Evolutionary conservation across 805 yeast genomes (phyloP).

Genomic region (Teunomyces tritomae): DNA sequence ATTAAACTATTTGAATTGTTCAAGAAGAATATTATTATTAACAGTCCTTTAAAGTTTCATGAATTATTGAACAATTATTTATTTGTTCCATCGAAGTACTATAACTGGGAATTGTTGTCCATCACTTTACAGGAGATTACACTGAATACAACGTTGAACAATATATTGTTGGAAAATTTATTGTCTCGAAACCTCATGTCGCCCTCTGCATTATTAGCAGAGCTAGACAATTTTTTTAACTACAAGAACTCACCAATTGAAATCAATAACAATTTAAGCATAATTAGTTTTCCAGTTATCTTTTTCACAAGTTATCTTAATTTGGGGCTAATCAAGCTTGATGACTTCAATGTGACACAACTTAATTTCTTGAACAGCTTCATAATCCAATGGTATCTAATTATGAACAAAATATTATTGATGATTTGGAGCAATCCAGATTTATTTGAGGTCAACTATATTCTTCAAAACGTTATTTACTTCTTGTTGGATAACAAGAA

Average conservation of each 20-base stretch:
- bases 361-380: constrained; percentile 32
- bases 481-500: constrained; percentile 43
- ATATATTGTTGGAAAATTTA: constrained; percentile 15
- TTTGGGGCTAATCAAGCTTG: constrained; percentile 21
- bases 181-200: constrained; percentile 10
- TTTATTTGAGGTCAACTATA: constrained; percentile 16
- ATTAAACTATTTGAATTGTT: constrained; percentile 35
- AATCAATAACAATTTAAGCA: constrained; percentile 51
- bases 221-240: constrained; percentile 15
- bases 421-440: constrained; percentile 24
- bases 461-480: constrained; percentile 48
- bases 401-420: constrained; percentile 40
- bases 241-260: constrained; percentile 12
- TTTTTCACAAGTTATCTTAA: constrained; percentile 35
- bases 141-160: constrained; percentile 15
- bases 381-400: constrained; percentile 45
- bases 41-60: constrained; percentile 49
- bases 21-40: constrained; percentile 48
- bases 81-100: constrained; percentile 35
- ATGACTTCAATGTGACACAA: constrained; percentile 24
- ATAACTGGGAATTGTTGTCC: constrained; percentile 45
- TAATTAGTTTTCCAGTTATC: constrained; percentile 49
- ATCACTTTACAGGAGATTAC: constrained; percentile 50
- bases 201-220: constrained; percentile 11
- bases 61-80: constrained; percentile 50